These are phyloP conservation scores for Orbilia ellipsospora DNA, from an alignment of 2,329 filamentous ascomycete genomes.

Conservation along the genomic window DNA sequence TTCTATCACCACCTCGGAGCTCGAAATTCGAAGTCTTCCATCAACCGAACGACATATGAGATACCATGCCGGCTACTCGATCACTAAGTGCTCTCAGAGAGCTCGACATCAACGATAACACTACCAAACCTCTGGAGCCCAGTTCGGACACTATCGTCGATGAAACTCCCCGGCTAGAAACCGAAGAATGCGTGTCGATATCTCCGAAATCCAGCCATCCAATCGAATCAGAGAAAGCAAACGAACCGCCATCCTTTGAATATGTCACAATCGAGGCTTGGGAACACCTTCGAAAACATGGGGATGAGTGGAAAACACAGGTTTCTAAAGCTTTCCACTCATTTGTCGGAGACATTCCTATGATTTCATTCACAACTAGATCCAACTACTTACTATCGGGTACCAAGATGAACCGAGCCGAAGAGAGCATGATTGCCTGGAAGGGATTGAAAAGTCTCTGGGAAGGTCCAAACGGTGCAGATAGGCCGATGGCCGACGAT, in stretches of 20 bases:
- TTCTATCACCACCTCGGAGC: too few relatives aligned
- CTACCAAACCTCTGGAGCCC: too few relatives aligned
- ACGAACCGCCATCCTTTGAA: background rate
- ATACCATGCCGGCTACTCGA: too few relatives aligned
- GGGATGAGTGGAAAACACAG: background rate
- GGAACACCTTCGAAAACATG: background rate
- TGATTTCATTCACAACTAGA: background rate
- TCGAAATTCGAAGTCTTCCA: too few relatives aligned
- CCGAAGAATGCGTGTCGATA: too few relatives aligned
- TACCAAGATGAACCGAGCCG: background rate
- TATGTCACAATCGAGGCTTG: background rate
- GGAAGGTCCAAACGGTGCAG: background rate
- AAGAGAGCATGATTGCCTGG: background rate
- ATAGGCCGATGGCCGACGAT: background rate
- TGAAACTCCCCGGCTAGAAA: too few relatives aligned
- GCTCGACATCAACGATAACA: too few relatives aligned
- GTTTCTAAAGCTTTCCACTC: background rate
- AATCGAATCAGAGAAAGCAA: background rate
- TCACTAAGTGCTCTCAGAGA: too few relatives aligned
- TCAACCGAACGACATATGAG: too few relatives aligned
- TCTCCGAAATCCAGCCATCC: too few relatives aligned
- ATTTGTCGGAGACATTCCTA: background rate
- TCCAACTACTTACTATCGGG: constrained; percentile 1
- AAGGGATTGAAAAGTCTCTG: background rate
- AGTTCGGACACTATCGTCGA: too few relatives aligned